Percentiles rank a stretch among this genome's conserved stretches.
Evolutionary conservation across 2,329 filamentous ascomycete species (phyloP).

Genomic region (Alternaria metachromatica): DNA sequence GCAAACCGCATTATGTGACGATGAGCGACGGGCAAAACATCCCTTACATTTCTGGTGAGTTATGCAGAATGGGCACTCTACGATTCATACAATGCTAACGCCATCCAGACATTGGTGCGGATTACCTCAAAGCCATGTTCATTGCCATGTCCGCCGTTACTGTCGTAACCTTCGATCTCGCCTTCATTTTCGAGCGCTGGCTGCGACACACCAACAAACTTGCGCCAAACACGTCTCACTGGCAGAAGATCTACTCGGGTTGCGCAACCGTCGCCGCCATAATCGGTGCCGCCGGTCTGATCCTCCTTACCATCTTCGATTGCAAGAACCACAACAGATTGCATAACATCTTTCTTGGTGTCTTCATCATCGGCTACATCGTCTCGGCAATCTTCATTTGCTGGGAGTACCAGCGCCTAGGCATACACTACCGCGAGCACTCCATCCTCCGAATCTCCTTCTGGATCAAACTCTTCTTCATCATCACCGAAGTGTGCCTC

Average conservation of each 20-base stretch:
- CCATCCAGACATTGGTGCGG: slow-evolving; percentile 62
- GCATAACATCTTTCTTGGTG: slow-evolving; percentile 77
- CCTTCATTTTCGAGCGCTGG: slow-evolving; percentile 83
- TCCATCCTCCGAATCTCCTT: slow-evolving; percentile 78
- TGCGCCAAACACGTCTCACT: slow-evolving; percentile 70
- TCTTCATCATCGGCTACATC: slow-evolving; percentile 89
- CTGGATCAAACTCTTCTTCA: slow-evolving; percentile 85
- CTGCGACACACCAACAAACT: slow-evolving; percentile 82
- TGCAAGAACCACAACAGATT: slow-evolving; percentile 69
- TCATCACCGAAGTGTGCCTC: slow-evolving; percentile 78
- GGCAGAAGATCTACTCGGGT: slow-evolving; percentile 68
- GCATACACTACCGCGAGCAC: slow-evolving; percentile 78
- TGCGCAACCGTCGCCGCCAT: slow-evolving; percentile 73
- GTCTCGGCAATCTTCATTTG: slow-evolving; percentile 87
- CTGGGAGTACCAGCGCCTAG: slow-evolving; percentile 86
- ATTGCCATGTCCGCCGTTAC: slow-evolving; percentile 74
- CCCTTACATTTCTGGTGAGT: slow-evolving; percentile 72
- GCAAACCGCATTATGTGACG: slow-evolving; percentile 64
- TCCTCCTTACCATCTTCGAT: slow-evolving; percentile 86
- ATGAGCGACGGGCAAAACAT: slow-evolving; percentile 67
- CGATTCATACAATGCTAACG: slow-evolving; percentile 20
- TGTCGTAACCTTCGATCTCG: slow-evolving; percentile 79
- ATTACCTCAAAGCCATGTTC: slow-evolving; percentile 76
- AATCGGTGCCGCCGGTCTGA: slow-evolving; percentile 78
- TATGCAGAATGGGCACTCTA: no score